These are phyloP conservation scores for Anthracocystis setariae DNA, from an alignment of 1,284 basidiomycete genomes.

Conservation along the genomic window DNA sequence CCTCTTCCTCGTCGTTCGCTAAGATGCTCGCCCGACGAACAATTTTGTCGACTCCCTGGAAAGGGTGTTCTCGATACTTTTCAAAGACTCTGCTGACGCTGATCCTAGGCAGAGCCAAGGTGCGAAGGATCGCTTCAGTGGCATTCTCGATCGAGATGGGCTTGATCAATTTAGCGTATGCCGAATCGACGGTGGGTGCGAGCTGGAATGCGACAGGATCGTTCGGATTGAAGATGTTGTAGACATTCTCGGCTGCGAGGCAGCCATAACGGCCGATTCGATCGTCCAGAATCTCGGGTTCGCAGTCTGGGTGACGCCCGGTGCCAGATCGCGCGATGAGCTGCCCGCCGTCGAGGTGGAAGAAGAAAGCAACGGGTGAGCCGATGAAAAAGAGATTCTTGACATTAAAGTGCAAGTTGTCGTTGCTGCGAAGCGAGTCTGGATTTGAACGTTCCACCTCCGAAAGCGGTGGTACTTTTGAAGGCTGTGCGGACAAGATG, in stretches of 20 bases:
- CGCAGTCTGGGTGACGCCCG: slow-evolving; percentile 68
- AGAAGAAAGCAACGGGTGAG: slow-evolving; percentile 72
- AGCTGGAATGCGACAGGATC: slow-evolving; percentile 69
- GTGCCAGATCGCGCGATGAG: slow-evolving; percentile 71
- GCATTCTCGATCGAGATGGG: slow-evolving; percentile 67
- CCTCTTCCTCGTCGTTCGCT: slow-evolving; percentile 9
- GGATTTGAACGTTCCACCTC: slow-evolving; percentile 14
- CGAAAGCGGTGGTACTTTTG: slow-evolving; percentile 65
- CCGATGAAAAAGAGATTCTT: slow-evolving; percentile 72
- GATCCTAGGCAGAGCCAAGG: slow-evolving; percentile 60
- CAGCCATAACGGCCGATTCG: slow-evolving; percentile 71
- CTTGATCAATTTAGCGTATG: slow-evolving; percentile 66
- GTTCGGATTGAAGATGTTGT: slow-evolving; percentile 69
- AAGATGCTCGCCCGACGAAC: slow-evolving; percentile 15
- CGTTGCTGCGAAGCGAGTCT: slow-evolving; percentile 24
- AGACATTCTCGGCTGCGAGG: slow-evolving; percentile 71
- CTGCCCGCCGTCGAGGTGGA: slow-evolving; percentile 72
- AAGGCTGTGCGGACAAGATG: slow-evolving; percentile 72
- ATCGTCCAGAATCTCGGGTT: slow-evolving; percentile 66
- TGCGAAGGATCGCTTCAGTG: slow-evolving; percentile 60
- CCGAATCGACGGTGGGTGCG: slow-evolving; percentile 66
- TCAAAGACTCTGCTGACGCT: slow-evolving; percentile 66
- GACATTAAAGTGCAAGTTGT: slow-evolving; percentile 68
- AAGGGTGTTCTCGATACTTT: slow-evolving; percentile 44
- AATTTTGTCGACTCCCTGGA: slow-evolving; percentile 44